These are phyloP conservation scores for Heliosperma pusillum DNA, from an alignment of 148 eudicot species.

Conservation along the genomic window DNA sequence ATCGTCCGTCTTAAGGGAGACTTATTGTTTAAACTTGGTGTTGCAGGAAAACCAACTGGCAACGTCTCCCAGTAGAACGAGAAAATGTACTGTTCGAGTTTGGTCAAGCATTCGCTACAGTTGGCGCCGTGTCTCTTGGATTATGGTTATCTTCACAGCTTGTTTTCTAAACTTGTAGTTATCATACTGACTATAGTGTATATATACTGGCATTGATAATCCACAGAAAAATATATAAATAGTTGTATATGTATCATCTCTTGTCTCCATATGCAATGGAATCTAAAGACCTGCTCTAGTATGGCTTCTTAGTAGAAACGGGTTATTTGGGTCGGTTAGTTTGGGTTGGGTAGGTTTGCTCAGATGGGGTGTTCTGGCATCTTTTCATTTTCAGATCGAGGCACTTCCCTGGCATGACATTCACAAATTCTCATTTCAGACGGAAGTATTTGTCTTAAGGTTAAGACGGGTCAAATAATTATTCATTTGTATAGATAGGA, in stretches of 20 bases:
- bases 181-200: constrained; percentile 23
- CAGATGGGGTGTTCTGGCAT: no score
- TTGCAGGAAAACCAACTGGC: constrained; percentile 74
- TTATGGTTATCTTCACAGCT: constrained; percentile 62
- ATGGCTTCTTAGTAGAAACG: no score
- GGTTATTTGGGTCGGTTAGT: no score
- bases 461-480: no score
- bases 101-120: constrained; percentile 73
- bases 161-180: constrained; percentile 34
- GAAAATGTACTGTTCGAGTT: constrained; percentile 52
- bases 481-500: no score
- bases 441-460: no score
- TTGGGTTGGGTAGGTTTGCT: no score
- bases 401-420: no score
- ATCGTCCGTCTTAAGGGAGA: no score
- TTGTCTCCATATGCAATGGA: neutral
- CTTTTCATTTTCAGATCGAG: no score
- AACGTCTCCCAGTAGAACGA: constrained; percentile 41
- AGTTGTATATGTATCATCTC: constrained; percentile 10
- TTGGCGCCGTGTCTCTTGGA: constrained; percentile 67
- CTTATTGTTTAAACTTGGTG: neutral
- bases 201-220: constrained; percentile 25
- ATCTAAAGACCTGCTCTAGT: neutral
- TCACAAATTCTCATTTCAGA: no score
- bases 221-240: constrained; percentile 22